Conservation (phyloP, 202 grass and related monocot species). For the Cymbopogon flexuosus region DNA sequence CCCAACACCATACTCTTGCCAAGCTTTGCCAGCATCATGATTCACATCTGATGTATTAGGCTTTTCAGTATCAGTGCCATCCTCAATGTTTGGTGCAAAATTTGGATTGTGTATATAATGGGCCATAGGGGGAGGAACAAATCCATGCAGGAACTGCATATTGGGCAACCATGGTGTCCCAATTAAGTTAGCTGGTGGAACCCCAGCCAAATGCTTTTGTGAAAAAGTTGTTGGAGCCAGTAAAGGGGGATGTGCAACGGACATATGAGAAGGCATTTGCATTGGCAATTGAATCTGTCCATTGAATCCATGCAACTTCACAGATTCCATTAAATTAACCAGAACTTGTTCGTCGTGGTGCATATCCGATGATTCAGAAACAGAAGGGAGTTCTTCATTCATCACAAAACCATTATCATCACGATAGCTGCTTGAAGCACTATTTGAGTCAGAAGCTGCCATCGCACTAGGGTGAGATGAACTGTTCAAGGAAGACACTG, state of each 20-base stretch:
- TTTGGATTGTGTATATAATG: conserved; percentile 50
- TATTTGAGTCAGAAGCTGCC: conserved; percentile 61
- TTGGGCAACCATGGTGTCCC: conserved; percentile 48
- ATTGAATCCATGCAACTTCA: conserved; percentile 69
- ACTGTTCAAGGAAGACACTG: conserved; percentile 42
- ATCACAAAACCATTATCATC: conserved; percentile 57
- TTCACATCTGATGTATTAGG: conserved; percentile 38
- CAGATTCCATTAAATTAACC: conserved; percentile 60
- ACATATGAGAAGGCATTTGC: conserved; percentile 53
- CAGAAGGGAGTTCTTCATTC: conserved; percentile 62
- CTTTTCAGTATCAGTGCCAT: conserved; percentile 38
- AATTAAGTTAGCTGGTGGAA: conserved; percentile 60
- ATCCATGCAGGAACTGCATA: conserved; percentile 60
- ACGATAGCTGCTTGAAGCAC: conserved; percentile 58
- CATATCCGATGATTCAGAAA: conserved; percentile 60
- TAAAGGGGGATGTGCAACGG: conserved; percentile 46
- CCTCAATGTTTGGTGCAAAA: conserved; percentile 47
- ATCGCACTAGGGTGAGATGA: conserved; percentile 50
- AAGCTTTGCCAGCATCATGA: conserved; percentile 33
- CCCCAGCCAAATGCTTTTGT: conserved; percentile 52
- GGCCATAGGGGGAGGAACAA: conserved; percentile 46
- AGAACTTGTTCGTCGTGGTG: conserved; percentile 65
- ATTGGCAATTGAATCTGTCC: conserved; percentile 57
- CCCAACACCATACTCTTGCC: conserved; percentile 42
- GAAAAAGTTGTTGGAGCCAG: conserved; percentile 47